phyloP scores from a whole-genome alignment of 2,329 filamentous ascomycete genomes.

The Raffaelea ambrosiae region DNA sequence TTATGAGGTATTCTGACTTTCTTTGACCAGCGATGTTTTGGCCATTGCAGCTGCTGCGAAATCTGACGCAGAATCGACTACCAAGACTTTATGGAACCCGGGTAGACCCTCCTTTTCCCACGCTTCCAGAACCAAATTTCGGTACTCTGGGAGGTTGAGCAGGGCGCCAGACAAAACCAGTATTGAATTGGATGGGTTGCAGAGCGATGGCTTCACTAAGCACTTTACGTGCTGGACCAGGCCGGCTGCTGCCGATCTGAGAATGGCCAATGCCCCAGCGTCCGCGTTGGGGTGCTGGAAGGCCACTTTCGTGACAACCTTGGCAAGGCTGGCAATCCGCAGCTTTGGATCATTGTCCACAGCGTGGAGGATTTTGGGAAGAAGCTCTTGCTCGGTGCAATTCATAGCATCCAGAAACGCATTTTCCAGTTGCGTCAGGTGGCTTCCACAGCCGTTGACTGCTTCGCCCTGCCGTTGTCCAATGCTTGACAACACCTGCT shows the following conservation, averaged over 20 bases:
- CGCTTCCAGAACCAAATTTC: conserved; percentile 1
- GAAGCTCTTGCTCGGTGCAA: not conserved
- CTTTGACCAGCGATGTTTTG: no score
- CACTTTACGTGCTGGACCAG: conserved; percentile 3
- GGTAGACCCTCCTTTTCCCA: conserved; percentile 2
- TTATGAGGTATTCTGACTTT: no score
- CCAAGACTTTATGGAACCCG: not conserved
- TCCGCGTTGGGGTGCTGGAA: not conserved
- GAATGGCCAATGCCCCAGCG: not conserved
- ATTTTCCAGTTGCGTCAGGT: no score
- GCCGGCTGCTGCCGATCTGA: not conserved
- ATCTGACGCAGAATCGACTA: no score
- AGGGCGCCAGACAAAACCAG: conserved; percentile 6
- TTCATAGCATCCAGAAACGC: conserved; percentile 1
- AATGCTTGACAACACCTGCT: conserved; percentile 18
- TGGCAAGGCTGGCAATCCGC: conserved; percentile 5
- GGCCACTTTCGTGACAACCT: conserved; percentile 5
- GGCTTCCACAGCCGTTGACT: no score
- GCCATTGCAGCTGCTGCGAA: no score
- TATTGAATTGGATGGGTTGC: conserved; percentile 1
- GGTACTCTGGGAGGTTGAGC: conserved; percentile 4
- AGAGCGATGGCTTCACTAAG: conserved; percentile 1
- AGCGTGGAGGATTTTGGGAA: conserved; percentile 6
- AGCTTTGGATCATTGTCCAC: conserved; percentile 3
- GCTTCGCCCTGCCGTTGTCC: not conserved